Base-by-base conservation (phyloP, 495 filamentous ascomycete genomes). In the Aspergillus ostianus region DNA sequence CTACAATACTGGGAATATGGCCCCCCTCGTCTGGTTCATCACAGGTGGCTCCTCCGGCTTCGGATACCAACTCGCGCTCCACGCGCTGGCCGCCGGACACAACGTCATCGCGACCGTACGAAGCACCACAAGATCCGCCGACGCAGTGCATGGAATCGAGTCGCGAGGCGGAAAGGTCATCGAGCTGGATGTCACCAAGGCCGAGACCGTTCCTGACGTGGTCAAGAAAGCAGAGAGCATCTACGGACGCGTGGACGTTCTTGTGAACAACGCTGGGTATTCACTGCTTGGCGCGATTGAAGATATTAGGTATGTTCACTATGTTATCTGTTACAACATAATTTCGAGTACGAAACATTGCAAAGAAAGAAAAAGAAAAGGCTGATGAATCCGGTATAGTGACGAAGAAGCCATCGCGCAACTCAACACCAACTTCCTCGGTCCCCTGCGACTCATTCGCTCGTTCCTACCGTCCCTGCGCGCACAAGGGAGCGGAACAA, bases 51-150 rank as follows among this genome's bases (percentile, higher is more conserved):
- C 82, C 18, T 77, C 72, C 13, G 84, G 84, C 57, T 80, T 87
- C 57, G 84, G 84, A 47, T 56, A 67, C 15, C 67, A 73, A 20
- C 77, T 85, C 27, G 75, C 77, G 29, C 55, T 72, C 20, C 64
- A 72, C 10, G 81, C 78, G 27, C 77, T 85, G 8, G 50, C 59
- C 10, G 71, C 76, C 17, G 80, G 81, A 18, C 73, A 84, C 67
- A 72, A 73, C 18, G 84, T 87, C n/a, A 75, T 86, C 46, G 84
- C 76, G 6, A 79, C 82, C n/a, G 79, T 78, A 6, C 83, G 84
- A 57, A 76, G 74, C 59, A 65, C 71, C 1, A 67, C 70, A 2
- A 71, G 68, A 51, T 75, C 75, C 19, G 66, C 74, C 6, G 47
- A 32, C 41, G 4, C 54, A 59, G 12, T 57, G 58, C 17, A 62